These are phyloP conservation scores for Leishmania major DNA, from an alignment of 208 protist species.

Conservation along the genomic window DNA sequence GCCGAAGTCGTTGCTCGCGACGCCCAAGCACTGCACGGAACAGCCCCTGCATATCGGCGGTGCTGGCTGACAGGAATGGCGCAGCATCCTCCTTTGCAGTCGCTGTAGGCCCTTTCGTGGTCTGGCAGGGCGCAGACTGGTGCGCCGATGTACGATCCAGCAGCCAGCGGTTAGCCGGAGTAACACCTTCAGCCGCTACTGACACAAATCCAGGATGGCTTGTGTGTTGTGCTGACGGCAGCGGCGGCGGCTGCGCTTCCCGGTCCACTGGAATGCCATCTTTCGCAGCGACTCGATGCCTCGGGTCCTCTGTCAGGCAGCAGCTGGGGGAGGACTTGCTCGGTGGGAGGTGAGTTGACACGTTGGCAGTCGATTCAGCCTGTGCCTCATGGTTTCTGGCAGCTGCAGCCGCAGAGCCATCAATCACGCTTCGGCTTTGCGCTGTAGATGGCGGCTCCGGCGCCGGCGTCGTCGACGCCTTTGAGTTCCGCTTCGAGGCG, in stretches of 20 bases:
- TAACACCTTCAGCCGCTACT: not conserved
- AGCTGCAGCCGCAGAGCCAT: not conserved
- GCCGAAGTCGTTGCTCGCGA: conserved; percentile 13
- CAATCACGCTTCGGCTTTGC: not conserved
- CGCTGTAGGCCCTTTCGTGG: not conserved
- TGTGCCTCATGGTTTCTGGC: not conserved
- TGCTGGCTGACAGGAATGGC: not conserved
- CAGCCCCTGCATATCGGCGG: conserved; percentile 1
- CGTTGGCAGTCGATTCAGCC: not conserved
- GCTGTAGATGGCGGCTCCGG: not conserved
- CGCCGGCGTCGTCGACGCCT: not conserved
- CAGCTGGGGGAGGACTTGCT: not conserved
- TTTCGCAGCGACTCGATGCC: not conserved
- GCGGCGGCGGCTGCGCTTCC: not conserved
- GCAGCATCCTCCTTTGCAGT: not conserved
- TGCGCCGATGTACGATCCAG: not conserved
- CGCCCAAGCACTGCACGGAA: conserved; percentile 16
- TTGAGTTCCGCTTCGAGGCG: not conserved
- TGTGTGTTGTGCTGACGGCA: not conserved
- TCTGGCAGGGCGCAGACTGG: not conserved
- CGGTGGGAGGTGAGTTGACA: not conserved
- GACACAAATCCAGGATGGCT: not conserved
- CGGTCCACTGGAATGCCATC: conserved; percentile 8
- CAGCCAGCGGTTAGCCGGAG: not conserved
- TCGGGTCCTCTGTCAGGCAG: conserved; percentile 5